Conservation (phyloP, 257 asterid species). For the Marsdenia floribunda region DNA sequence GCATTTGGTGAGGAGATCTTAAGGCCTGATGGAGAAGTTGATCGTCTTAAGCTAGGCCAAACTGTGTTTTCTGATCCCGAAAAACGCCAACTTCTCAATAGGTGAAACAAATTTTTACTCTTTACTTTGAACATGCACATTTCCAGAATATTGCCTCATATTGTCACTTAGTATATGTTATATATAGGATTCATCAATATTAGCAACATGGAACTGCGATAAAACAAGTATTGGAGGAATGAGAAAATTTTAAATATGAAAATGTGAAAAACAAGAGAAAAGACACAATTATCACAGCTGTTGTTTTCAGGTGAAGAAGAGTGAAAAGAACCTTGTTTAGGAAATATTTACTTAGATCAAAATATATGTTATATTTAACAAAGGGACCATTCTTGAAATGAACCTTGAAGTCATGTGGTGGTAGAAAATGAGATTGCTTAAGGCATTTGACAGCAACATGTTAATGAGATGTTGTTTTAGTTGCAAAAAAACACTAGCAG, state of each 20-base stretch:
- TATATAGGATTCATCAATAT: neutral
- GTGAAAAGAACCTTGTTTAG: neutral
- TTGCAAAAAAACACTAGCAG: neutral
- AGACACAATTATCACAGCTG: neutral
- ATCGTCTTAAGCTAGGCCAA: conserved; percentile 77
- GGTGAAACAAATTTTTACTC: conserved; percentile 29
- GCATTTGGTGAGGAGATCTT: conserved; percentile 77
- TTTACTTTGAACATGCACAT: neutral
- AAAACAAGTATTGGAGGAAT: neutral
- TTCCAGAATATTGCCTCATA: neutral
- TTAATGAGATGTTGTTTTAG: neutral
- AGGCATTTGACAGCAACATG: neutral
- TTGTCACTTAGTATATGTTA: neutral
- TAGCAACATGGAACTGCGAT: neutral
- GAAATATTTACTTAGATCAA: neutral
- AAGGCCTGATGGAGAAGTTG: conserved; percentile 67
- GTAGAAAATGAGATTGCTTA: neutral
- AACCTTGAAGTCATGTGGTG: neutral
- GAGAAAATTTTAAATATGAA: neutral
- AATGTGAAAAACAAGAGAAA: neutral
- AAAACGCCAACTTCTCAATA: conserved; percentile 82
- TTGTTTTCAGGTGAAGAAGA: neutral
- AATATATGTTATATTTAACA: neutral
- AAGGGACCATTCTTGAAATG: neutral
- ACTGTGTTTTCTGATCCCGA: conserved; percentile 68